Evolutionary conservation across 2,329 filamentous ascomycete genomes (phyloP).

Genomic region (Colletotrichum sp.): DNA sequence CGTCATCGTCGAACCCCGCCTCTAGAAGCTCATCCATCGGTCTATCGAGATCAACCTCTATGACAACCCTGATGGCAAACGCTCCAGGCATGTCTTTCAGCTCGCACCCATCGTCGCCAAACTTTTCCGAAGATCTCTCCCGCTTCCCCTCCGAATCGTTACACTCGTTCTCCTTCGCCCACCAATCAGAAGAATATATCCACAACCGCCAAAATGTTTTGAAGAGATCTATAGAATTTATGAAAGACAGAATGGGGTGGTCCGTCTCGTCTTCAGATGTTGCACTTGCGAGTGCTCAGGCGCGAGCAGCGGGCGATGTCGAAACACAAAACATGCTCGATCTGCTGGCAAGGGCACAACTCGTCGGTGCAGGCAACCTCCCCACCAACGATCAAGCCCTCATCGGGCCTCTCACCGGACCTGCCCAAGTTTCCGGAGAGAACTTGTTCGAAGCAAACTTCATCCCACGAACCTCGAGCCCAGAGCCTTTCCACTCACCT

Average conservation of each 20-base stretch:
- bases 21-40: constrained; percentile 64
- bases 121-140: constrained; percentile 85
- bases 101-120: constrained; percentile 73
- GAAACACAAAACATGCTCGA: constrained; percentile 93
- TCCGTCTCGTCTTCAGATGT: constrained; percentile 68
- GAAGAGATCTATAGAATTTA: constrained; percentile 94
- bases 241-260: constrained; percentile 91
- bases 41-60: constrained; percentile 72
- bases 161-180: constrained; percentile 97
- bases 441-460: constrained; percentile 91
- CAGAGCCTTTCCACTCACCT: constrained; percentile 47
- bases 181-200: constrained; percentile 90
- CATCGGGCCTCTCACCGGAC: constrained; percentile 75
- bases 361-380: constrained; percentile 73
- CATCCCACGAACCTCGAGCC: constrained; percentile 56
- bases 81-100: constrained; percentile 58
- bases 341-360: constrained; percentile 78
- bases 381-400: constrained; percentile 50
- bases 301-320: constrained; percentile 79
- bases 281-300: constrained; percentile 82
- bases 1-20: constrained; percentile 66
- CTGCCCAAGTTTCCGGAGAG: constrained; percentile 72
- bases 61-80: constrained; percentile 69
- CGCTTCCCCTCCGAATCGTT: constrained; percentile 95
- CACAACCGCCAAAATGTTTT: constrained; percentile 92